These are phyloP conservation scores for Scenedesmus sp. DNA, from an alignment of 163 green algal species.

Conservation along the genomic window DNA sequence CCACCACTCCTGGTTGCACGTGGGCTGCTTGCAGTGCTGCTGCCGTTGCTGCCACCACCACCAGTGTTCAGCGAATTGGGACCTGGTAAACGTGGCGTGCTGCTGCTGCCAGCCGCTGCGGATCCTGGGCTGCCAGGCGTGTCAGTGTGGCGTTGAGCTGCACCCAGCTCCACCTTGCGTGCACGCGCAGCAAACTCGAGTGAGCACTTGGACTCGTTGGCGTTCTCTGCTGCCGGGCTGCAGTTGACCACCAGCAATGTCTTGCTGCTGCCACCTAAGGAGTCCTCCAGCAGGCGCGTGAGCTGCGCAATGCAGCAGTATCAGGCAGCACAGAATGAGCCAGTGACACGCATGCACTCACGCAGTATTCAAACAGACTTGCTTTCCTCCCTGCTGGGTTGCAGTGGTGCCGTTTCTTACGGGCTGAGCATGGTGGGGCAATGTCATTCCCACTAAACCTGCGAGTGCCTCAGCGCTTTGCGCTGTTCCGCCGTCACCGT, in stretches of 20 bases:
- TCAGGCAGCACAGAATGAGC: neutral
- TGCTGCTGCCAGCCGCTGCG: neutral
- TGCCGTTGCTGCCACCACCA: neutral
- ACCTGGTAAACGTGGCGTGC: neutral
- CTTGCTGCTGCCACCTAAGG: conserved; percentile 76
- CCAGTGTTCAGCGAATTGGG: neutral
- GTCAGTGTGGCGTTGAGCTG: conserved; percentile 43
- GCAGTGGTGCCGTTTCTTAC: too few relatives aligned
- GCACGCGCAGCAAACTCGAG: conserved; percentile 79
- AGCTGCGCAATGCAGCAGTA: conserved; percentile 55
- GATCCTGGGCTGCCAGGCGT: neutral
- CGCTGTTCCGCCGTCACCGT: too few relatives aligned
- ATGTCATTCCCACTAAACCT: too few relatives aligned
- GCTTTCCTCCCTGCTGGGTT: too few relatives aligned
- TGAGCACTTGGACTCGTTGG: conserved; percentile 75
- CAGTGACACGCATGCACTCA: neutral
- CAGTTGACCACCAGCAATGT: conserved; percentile 80
- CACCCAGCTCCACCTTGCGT: conserved; percentile 70
- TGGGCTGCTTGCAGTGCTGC: conserved; percentile 12
- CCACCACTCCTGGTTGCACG: neutral
- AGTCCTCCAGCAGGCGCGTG: conserved; percentile 75
- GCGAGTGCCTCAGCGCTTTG: too few relatives aligned
- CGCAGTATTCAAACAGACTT: neutral
- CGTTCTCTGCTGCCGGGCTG: conserved; percentile 69
- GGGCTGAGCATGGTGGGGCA: too few relatives aligned